These are phyloP conservation scores for Backusella tarrabulga DNA, from an alignment of 192 early-diverging fungal genomes.

Conservation along the genomic window DNA sequence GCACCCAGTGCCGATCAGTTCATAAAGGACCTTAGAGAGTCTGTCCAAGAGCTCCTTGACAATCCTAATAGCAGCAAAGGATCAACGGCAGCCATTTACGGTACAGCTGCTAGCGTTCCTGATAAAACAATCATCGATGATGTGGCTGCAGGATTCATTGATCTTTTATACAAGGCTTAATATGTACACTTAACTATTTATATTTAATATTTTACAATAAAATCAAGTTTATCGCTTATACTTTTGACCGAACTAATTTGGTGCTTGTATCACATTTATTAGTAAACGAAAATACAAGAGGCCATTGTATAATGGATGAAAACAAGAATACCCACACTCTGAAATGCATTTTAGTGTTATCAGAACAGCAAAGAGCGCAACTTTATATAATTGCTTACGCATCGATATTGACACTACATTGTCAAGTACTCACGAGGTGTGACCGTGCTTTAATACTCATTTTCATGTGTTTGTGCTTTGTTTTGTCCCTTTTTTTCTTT, in stretches of 20 bases:
- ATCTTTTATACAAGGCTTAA: constrained; percentile 74
- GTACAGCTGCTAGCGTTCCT: constrained; percentile 86
- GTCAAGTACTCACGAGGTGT: background rate
- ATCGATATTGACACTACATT: background rate
- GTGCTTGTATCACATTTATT: background rate
- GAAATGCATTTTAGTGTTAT: background rate
- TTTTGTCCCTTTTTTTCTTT: background rate
- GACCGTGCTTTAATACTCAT: background rate
- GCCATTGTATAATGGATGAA: background rate
- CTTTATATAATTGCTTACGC: background rate
- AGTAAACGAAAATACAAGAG: background rate
- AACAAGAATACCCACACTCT: background rate
- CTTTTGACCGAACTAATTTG: background rate
- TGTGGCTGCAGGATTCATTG: constrained; percentile 84
- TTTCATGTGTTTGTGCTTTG: background rate
- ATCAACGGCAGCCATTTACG: constrained; percentile 88
- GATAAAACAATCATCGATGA: constrained; percentile 85
- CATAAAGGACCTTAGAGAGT: constrained; percentile 73
- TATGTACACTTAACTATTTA: background rate
- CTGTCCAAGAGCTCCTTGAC: constrained; percentile 63
- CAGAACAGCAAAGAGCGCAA: background rate
- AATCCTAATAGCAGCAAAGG: constrained; percentile 68
- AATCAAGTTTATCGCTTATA: background rate
- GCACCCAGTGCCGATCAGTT: constrained; percentile 69
- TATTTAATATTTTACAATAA: background rate